A percentile compares a stretch with the other conserved stretches of the same genome.
These are phyloP conservation scores for Aspergillus costaricaensis DNA, from an alignment of 2,329 filamentous ascomycete genomes.

Conservation along the genomic window DNA sequence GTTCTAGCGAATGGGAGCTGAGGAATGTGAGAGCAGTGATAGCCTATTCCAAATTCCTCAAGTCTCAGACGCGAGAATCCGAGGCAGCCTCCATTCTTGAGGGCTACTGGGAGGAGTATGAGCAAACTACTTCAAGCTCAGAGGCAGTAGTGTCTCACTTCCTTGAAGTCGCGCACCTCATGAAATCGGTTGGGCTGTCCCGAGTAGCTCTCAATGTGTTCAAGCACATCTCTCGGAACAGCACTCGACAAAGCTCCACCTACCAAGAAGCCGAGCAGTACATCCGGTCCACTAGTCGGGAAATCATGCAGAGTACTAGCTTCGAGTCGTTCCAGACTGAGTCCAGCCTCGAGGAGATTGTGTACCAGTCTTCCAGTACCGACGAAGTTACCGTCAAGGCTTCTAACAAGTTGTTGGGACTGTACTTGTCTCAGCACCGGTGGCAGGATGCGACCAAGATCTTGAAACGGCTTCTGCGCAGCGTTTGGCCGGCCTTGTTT, in stretches of 20 bases:
- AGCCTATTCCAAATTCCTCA: slow-evolving; percentile 50
- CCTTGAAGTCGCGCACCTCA: slow-evolving; percentile 44
- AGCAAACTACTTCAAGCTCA: slow-evolving; percentile 43
- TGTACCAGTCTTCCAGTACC: slow-evolving; percentile 47
- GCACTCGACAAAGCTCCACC: slow-evolving; percentile 30
- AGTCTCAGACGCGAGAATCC: slow-evolving; percentile 45
- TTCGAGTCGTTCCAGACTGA: slow-evolving; percentile 41
- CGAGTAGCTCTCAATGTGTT: slow-evolving; percentile 49
- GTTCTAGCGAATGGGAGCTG: slow-evolving; percentile 49
- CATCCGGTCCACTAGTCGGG: slow-evolving; percentile 45
- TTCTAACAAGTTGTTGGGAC: slow-evolving; percentile 40
- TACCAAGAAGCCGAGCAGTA: slow-evolving; percentile 48
- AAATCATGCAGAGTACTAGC: slow-evolving; percentile 42
- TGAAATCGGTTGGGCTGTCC: slow-evolving; percentile 49
- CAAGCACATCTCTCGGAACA: slow-evolving; percentile 44
- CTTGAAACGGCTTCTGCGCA: slow-evolving; percentile 49
- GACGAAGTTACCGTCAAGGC: slow-evolving; percentile 45
- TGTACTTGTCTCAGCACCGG: slow-evolving; percentile 50
- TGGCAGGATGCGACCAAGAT: slow-evolving; percentile 51
- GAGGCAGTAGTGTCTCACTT: slow-evolving; percentile 42
- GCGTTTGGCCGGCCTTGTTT: slow-evolving; percentile 52
- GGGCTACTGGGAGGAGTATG: slow-evolving; percentile 53
- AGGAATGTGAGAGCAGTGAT: slow-evolving; percentile 50
- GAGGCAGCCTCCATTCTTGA: slow-evolving; percentile 51
- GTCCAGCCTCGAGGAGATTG: slow-evolving; percentile 45